These are phyloP conservation scores for Suhomyces wounanorum DNA, from an alignment of 1,139 yeast species.

Conservation along the genomic window DNA sequence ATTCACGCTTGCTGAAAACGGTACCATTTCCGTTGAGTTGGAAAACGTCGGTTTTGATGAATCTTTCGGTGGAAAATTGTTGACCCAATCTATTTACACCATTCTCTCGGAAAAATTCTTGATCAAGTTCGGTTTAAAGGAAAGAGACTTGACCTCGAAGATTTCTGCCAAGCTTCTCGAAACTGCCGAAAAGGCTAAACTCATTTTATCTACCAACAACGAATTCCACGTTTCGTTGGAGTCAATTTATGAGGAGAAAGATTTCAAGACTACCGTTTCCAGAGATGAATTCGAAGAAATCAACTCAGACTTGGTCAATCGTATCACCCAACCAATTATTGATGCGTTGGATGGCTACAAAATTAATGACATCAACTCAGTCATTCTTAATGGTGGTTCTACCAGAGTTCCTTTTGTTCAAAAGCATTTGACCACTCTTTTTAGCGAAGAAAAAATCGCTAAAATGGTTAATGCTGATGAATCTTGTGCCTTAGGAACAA, in stretches of 20 bases:
- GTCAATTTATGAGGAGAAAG: slow-evolving; percentile 66
- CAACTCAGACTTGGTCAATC: slow-evolving; percentile 43
- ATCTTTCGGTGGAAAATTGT: slow-evolving; percentile 69
- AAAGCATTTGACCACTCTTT: slow-evolving; percentile 50
- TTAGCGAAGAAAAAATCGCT: slow-evolving; percentile 67
- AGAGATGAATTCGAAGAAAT: slow-evolving; percentile 77
- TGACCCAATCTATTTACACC: slow-evolving; percentile 67
- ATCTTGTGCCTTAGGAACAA: slow-evolving; percentile 87
- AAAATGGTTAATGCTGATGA: slow-evolving; percentile 96
- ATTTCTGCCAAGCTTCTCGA: slow-evolving; percentile 70
- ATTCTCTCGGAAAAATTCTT: slow-evolving; percentile 61
- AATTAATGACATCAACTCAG: slow-evolving; percentile 55
- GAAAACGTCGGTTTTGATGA: slow-evolving; percentile 73
- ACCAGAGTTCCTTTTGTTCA: slow-evolving; percentile 90
- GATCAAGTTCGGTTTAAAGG: slow-evolving; percentile 38
- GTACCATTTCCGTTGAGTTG: slow-evolving; percentile 52
- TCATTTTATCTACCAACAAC: slow-evolving; percentile 80
- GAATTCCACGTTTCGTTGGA: slow-evolving; percentile 78
- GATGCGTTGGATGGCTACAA: slow-evolving; percentile 46
- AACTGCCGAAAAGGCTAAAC: slow-evolving; percentile 85
- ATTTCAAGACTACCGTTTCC: slow-evolving; percentile 64
- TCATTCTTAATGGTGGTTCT: slow-evolving; percentile 88
- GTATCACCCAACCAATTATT: slow-evolving; percentile 57
- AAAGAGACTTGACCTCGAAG: slow-evolving; percentile 49
- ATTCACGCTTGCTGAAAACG: slow-evolving; percentile 47